phyloP scores from a whole-genome alignment of 2,329 filamentous ascomycete genomes.

The Ambrosiella xylebori region DNA sequence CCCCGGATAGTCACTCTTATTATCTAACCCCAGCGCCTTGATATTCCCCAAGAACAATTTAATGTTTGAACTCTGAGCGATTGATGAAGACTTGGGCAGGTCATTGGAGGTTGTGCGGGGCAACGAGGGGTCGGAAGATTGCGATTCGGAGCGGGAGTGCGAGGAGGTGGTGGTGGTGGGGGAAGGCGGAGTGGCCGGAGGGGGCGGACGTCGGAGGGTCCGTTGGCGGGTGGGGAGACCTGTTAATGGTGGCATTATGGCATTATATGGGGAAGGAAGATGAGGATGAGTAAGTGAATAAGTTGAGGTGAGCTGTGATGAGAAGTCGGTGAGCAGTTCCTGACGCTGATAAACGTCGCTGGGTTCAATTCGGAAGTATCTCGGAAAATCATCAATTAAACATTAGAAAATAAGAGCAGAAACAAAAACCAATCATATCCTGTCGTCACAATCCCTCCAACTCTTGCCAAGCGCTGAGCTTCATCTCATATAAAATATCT shows the following conservation, averaged over 20 bases:
- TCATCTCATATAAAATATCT: too few species aligned
- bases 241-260: not conserved
- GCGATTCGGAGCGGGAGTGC: not conserved
- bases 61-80: conserved; percentile 26
- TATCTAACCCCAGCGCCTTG: conserved; percentile 64
- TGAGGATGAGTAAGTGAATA: not conserved
- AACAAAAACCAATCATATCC: too few species aligned
- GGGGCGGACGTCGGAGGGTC: not conserved
- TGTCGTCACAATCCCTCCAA: too few species aligned
- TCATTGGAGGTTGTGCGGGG: not conserved
- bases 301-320: too few species aligned
- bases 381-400: too few species aligned
- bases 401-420: too few species aligned
- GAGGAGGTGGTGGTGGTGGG: conserved; percentile 2
- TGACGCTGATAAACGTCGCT: too few species aligned
- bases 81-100: not conserved
- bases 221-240: not conserved
- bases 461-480: too few species aligned
- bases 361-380: too few species aligned
- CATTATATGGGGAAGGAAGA: not conserved
- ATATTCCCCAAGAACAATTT: conserved; percentile 67
- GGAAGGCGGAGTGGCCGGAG: not conserved
- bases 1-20: conserved; percentile 59
- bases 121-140: not conserved
- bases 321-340: too few species aligned